Percentiles rank a stretch among this genome's conserved stretches.
Evolutionary conservation across 768 basidiomycete genomes (phyloP).

Genomic region (Kwoniella shandongensis): DNA sequence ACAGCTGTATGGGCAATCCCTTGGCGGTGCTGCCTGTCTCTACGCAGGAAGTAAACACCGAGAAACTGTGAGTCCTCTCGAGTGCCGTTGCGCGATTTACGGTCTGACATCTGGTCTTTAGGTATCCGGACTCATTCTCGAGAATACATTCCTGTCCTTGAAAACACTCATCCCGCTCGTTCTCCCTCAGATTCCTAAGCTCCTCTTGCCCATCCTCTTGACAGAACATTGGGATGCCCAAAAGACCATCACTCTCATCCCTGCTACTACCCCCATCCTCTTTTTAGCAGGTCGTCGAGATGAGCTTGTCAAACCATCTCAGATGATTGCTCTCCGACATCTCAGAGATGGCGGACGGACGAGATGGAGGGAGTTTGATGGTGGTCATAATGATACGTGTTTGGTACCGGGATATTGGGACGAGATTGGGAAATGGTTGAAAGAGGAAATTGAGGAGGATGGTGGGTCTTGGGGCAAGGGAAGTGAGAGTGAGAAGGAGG

Average conservation of each 20-base stretch:
- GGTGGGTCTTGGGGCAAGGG: no score
- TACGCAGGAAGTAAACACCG: conserved; percentile 80
- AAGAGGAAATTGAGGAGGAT: conserved; percentile 31
- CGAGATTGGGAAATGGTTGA: conserved; percentile 50
- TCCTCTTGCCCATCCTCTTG: conserved; percentile 70
- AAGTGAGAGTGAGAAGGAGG: no score
- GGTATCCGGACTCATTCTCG: conserved; percentile 78
- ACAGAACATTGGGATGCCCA: conserved; percentile 78
- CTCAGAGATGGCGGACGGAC: conserved; percentile 38
- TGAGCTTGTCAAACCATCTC: conserved; percentile 70
- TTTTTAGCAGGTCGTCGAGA: conserved; percentile 75
- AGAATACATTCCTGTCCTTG: conserved; percentile 90
- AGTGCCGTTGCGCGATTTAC: no score
- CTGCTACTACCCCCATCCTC: conserved; percentile 62
- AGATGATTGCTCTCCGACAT: conserved; percentile 61
- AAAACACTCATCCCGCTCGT: conserved; percentile 76
- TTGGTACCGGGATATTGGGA: conserved; percentile 54
- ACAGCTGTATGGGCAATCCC: conserved; percentile 60
- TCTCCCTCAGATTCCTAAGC: conserved; percentile 69
- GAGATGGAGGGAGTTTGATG: conserved; percentile 53
- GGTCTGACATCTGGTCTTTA: conserved; percentile 44
- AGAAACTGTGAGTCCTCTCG: conserved; percentile 60
- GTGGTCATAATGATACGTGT: conserved; percentile 57
- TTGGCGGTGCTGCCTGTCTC: conserved; percentile 86
- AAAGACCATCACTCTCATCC: conserved; percentile 60